Evolutionary conservation across 345 rosid species (phyloP).

Genomic region (Gossypium australe): DNA sequence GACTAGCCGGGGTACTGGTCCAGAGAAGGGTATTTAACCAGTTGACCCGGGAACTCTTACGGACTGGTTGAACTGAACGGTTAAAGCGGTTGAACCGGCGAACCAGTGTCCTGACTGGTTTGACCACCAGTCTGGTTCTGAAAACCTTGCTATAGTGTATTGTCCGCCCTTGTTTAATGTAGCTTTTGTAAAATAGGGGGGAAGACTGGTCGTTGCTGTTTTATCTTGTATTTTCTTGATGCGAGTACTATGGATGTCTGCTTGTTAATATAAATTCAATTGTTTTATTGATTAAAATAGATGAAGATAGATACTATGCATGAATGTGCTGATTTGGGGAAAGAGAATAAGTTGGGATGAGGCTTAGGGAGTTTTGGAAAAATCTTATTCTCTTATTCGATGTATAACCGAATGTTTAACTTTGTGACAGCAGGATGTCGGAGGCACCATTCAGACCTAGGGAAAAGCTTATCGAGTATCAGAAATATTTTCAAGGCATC

Average conservation of each 20-base stretch:
- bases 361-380: background rate
- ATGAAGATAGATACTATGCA: background rate
- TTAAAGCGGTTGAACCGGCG: too few species aligned
- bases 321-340: background rate
- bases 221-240: background rate
- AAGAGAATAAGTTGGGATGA: background rate
- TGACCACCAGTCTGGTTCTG: too few species aligned
- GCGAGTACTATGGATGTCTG: background rate
- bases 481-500: slow-evolving; percentile 67
- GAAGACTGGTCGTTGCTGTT: too few species aligned
- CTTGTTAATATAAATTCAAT: background rate
- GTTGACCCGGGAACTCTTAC: too few species aligned
- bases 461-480: slow-evolving; percentile 81
- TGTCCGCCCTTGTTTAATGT: background rate
- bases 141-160: background rate
- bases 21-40: too few species aligned
- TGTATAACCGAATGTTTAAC: background rate
- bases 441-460: slow-evolving; percentile 76
- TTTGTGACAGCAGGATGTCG: slow-evolving; percentile 40
- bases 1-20: too few species aligned
- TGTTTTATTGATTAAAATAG: background rate
- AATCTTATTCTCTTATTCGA: background rate
- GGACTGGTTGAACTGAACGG: too few species aligned
- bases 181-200: background rate
- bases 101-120: too few species aligned